Percentiles rank a stretch among this genome's conserved stretches.
Conservation (phyloP, 2,329 filamentous ascomycete genomes). For the Clonostachys sp. region DNA sequence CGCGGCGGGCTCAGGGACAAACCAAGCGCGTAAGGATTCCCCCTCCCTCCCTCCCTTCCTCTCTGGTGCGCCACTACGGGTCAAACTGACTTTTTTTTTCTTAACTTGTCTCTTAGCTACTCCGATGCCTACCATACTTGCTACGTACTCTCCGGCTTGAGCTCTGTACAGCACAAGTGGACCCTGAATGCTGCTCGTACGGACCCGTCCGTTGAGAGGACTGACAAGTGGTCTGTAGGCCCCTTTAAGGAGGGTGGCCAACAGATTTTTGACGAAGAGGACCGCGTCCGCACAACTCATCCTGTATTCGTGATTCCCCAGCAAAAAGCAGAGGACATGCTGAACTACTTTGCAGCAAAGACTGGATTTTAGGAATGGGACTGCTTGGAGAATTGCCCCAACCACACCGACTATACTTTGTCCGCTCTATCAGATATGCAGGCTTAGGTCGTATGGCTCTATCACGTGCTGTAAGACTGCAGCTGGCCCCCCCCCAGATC, state of each 20-base stretch:
- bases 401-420: too few relatives aligned
- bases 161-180: slow-evolving; percentile 72
- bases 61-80: background rate
- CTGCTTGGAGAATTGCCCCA: background rate
- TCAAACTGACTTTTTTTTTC: background rate
- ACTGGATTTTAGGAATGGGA: slow-evolving; percentile 41
- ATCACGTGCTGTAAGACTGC: too few relatives aligned
- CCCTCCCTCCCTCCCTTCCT: too few relatives aligned
- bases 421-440: too few relatives aligned
- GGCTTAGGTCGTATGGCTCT: too few relatives aligned
- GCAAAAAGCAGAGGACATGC: slow-evolving; percentile 59
- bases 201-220: slow-evolving; percentile 23
- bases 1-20: slow-evolving; percentile 89
- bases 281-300: slow-evolving; percentile 68
- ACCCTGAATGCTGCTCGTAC: slow-evolving; percentile 29
- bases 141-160: slow-evolving; percentile 84
- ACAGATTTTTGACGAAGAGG: slow-evolving; percentile 65
- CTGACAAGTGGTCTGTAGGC: slow-evolving; percentile 39
- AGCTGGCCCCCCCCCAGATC: too few relatives aligned
- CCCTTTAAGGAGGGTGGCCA: slow-evolving; percentile 48
- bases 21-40: slow-evolving; percentile 69
- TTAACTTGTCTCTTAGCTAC: slow-evolving; percentile 37
- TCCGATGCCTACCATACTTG: slow-evolving; percentile 91
- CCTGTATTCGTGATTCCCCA: slow-evolving; percentile 84
- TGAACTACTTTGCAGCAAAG: slow-evolving; percentile 59